Conservation (phyloP, 225 moss, liverwort and hornwort species). For the Marchantia polymorpha region DNA sequence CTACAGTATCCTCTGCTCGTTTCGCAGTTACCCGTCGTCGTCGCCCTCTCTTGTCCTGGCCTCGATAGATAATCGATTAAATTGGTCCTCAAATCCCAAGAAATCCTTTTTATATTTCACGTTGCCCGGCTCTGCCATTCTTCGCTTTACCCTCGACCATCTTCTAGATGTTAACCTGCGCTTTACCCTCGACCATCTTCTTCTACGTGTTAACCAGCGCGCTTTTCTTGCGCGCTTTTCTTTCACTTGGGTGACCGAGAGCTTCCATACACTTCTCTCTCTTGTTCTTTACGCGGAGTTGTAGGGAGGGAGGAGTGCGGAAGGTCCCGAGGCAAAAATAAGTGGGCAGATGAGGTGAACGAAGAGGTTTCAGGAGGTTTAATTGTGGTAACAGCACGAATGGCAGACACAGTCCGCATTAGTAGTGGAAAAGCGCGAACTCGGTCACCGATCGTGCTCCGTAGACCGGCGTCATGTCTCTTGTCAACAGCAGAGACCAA, state of each 20-base stretch:
- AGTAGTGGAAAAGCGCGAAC: not conserved
- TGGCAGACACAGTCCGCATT: not conserved
- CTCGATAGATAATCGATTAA: not conserved
- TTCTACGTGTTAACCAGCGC: no score
- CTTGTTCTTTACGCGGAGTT: not conserved
- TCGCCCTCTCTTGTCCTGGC: not conserved
- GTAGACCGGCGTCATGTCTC: not conserved
- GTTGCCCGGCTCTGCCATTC: no score
- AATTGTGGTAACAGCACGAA: not conserved
- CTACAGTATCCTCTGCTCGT: not conserved
- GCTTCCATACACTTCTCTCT: no score
- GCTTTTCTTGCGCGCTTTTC: no score
- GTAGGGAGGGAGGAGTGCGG: not conserved
- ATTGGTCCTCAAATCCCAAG: no score
- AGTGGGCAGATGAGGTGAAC: no score
- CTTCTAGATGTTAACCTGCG: not conserved
- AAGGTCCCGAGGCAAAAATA: no score
- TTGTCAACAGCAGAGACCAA: not conserved
- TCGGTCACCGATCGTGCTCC: not conserved
- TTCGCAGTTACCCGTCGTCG: not conserved
- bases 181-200: no score
- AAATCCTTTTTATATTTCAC: no score
- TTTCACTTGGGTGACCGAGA: no score
- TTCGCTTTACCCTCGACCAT: no score
- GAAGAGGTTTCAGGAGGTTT: not conserved